A percentile compares a stretch with the other conserved stretches of the same genome.
Conservation (phyloP, 2,329 filamentous ascomycete species). For the Cladosporium cucumerinum region DNA sequence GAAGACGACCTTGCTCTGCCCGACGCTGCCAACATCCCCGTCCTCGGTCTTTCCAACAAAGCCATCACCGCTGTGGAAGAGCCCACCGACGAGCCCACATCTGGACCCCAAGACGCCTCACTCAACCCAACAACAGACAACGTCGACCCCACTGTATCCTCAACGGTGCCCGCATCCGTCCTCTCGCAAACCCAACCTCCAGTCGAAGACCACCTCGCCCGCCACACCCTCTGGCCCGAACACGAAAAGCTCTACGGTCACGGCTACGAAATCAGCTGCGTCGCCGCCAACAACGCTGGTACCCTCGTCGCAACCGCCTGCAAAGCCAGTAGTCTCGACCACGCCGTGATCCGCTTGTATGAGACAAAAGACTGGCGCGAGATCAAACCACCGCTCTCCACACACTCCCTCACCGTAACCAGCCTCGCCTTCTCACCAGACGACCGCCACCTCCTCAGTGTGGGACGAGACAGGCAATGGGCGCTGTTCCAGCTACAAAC, state of each 20-base stretch:
- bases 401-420: constrained; percentile 83
- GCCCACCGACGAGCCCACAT: constrained; percentile 22
- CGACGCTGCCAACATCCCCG: constrained; percentile 90
- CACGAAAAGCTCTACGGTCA: constrained; percentile 96
- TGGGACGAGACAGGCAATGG: constrained; percentile 91
- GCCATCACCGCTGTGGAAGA: constrained; percentile 59
- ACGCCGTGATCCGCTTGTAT: constrained; percentile 89
- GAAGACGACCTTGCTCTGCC: constrained; percentile 52
- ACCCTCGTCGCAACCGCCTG: constrained; percentile 83
- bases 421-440: constrained; percentile 75
- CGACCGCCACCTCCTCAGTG: constrained; percentile 74
- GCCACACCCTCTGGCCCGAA: constrained; percentile 93
- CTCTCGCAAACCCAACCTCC: constrained; percentile 71
- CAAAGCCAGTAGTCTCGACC: constrained; percentile 85
- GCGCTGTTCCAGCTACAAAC: constrained; percentile 61
- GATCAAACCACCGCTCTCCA: constrained; percentile 74
- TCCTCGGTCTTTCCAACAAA: constrained; percentile 94
- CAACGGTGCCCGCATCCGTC: constrained; percentile 56
- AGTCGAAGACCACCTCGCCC: constrained; percentile 81
- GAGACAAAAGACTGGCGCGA: constrained; percentile 86
- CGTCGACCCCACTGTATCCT: constrained; percentile 45
- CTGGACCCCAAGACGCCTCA: constrained; percentile 34
- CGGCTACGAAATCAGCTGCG: constrained; percentile 90
- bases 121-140: constrained; percentile 73
- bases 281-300: constrained; percentile 73